phyloP scores from a whole-genome alignment of 2,329 filamentous ascomycete genomes.

The Colletotrichum cuscutae region DNA sequence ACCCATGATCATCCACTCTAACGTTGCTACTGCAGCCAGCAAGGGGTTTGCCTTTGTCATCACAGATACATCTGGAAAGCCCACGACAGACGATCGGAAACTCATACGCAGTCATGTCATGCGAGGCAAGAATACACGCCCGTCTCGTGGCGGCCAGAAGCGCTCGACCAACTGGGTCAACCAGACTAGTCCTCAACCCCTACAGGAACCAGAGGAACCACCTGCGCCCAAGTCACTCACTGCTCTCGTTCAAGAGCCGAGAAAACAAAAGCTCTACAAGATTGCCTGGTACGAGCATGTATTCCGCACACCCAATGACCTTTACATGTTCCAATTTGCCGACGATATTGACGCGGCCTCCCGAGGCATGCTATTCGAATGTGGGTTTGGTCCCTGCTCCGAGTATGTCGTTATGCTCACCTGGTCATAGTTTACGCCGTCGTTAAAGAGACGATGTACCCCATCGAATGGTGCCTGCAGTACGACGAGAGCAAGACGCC shows the following conservation, averaged over 20 bases:
- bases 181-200: neutral
- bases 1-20: neutral
- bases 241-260: neutral
- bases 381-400: neutral
- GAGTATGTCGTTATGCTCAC: neutral
- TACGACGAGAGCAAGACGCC: conserved; percentile 35
- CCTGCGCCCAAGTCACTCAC: neutral
- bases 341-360: conserved; percentile 24
- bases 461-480: conserved; percentile 42
- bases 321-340: conserved; percentile 39
- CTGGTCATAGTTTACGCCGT: conserved; percentile 7
- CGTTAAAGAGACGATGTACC: conserved; percentile 40
- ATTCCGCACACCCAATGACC: conserved; percentile 31
- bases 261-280: neutral
- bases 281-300: neutral
- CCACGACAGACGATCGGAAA: conserved; percentile 39
- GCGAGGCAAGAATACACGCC: conserved; percentile 33
- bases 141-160: neutral
- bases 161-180: neutral
- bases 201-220: no score
- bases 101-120: conserved; percentile 36
- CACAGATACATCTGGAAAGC: conserved; percentile 39
- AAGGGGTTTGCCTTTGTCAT: conserved; percentile 43
- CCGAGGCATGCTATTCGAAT: conserved; percentile 19
- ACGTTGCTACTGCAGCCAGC: neutral